Conservation (phyloP, 2,329 filamentous ascomycete species). For the Fusarium siculi region DNA sequence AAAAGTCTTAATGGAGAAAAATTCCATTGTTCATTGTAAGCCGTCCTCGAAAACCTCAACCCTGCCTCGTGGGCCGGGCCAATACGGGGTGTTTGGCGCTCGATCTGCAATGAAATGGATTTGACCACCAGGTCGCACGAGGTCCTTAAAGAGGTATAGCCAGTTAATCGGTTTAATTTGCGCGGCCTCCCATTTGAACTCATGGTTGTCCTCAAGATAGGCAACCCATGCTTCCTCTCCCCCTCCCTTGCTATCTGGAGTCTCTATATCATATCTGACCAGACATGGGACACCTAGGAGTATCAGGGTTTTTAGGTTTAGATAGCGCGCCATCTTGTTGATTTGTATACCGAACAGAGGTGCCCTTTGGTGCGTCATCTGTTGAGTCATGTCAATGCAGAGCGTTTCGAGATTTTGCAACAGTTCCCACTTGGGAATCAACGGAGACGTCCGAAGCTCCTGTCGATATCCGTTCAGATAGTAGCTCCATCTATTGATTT, state of each 20-base stretch:
- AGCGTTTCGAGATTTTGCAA: not conserved
- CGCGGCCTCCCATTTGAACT: too few relatives aligned
- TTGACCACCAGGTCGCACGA: not conserved
- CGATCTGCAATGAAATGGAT: not conserved
- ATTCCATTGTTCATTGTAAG: not conserved
- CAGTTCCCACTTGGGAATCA: not conserved
- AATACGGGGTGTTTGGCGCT: not conserved
- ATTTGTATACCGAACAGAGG: not conserved
- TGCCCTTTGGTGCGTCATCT: rapidly evolving
- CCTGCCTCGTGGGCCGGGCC: not conserved
- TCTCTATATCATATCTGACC: rapidly evolving
- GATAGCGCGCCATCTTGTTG: not conserved
- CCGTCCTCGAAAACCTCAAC: not conserved
- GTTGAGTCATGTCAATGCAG: not conserved
- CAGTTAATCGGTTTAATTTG: not conserved
- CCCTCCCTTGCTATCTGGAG: too few relatives aligned
- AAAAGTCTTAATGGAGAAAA: not conserved
- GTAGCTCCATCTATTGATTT: not conserved
- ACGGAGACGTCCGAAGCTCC: not conserved
- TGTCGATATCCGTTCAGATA: not conserved
- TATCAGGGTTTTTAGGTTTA: not conserved
- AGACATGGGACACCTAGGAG: not conserved
- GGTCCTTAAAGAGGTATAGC: not conserved
- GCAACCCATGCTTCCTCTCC: not conserved
- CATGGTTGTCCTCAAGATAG: not conserved